Conservation (phyloP, 495 filamentous ascomycete genomes). For the Neurospora sublineolata region DNA sequence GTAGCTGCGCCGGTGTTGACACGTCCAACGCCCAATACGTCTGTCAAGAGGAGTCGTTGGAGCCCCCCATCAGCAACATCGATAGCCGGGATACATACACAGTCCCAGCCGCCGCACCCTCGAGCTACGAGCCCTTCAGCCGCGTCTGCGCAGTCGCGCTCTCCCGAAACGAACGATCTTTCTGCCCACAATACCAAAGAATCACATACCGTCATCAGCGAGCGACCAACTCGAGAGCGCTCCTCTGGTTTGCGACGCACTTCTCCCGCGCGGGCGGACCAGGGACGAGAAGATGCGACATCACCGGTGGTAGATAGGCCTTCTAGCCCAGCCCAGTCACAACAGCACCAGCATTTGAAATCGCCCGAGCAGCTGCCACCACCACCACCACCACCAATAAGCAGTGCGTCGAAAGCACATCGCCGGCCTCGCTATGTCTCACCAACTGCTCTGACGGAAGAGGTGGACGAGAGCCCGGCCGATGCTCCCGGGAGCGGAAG, state of each 20-base stretch:
- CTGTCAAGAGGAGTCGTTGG: slow-evolving; percentile 26
- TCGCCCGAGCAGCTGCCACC: not conserved
- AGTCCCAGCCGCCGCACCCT: not conserved
- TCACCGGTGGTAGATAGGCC: not conserved
- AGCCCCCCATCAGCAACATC: slow-evolving; percentile 4
- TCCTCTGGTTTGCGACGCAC: not conserved
- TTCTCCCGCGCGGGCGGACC: not conserved
- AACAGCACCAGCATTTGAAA: not conserved
- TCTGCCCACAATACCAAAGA: not conserved
- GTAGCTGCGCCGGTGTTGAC: not conserved
- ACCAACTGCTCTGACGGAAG: slow-evolving; percentile 11
- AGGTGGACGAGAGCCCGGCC: slow-evolving; percentile 37
- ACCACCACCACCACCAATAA: not conserved
- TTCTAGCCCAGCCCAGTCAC: not conserved
- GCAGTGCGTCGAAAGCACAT: not conserved
- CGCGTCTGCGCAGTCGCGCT: not conserved
- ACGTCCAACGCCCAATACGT: slow-evolving; percentile 30
- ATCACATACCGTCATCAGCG: not conserved
- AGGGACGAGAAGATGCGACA: not conserved
- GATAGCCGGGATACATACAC: not conserved
- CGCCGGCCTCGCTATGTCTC: slow-evolving; percentile 4
- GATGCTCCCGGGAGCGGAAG: slow-evolving; percentile 35
- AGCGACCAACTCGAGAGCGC: not conserved
- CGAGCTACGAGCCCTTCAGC: not conserved
- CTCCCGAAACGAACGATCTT: not conserved